Evolutionary conservation across 2,329 filamentous ascomycete species (phyloP).

Genomic region (Ceratocystis cacaofunesta): DNA sequence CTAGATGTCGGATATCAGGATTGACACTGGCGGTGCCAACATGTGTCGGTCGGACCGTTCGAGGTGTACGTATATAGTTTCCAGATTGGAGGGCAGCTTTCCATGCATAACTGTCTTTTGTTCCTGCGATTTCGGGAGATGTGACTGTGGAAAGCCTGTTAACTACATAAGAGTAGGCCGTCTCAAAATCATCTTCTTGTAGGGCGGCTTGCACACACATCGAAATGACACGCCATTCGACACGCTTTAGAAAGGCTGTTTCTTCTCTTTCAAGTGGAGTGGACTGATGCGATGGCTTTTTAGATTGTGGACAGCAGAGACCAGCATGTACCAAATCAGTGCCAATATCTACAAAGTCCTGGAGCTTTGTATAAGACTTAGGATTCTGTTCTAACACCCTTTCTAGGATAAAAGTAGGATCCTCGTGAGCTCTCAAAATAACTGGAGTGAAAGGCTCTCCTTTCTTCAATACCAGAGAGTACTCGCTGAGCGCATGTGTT

Average conservation of each 20-base stretch:
- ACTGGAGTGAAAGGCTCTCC: slow-evolving; percentile 69
- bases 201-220: slow-evolving; percentile 71
- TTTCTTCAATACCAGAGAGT: slow-evolving; percentile 63
- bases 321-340: slow-evolving; percentile 49
- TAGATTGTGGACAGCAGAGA: slow-evolving; percentile 2
- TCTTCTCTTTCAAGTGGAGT: slow-evolving; percentile 20
- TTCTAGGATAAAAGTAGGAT: slow-evolving; percentile 57
- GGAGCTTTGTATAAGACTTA: slow-evolving; percentile 57
- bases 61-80: slow-evolving; percentile 46
- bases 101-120: slow-evolving; percentile 45
- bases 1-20: slow-evolving; percentile 52
- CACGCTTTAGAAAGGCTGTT: slow-evolving; percentile 25
- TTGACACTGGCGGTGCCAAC: slow-evolving; percentile 45
- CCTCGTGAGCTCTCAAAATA: slow-evolving; percentile 58
- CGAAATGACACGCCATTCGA: slow-evolving; percentile 54
- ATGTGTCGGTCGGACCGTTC: slow-evolving; percentile 42
- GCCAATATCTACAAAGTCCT: slow-evolving; percentile 57
- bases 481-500: slow-evolving; percentile 61
- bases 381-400: slow-evolving; percentile 64
- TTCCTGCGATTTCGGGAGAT: slow-evolving; percentile 25
- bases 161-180: slow-evolving; percentile 69
- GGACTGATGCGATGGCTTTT: slow-evolving; percentile 17
- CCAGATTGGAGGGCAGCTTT: slow-evolving; percentile 65
- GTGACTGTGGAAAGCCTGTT: slow-evolving; percentile 41
- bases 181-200: slow-evolving; percentile 67